Percentiles rank a stretch among this genome's conserved stretches.
These are phyloP conservation scores for Nymphaea thermarum DNA, from an alignment of 164 flowering plant species.

Conservation along the genomic window DNA sequence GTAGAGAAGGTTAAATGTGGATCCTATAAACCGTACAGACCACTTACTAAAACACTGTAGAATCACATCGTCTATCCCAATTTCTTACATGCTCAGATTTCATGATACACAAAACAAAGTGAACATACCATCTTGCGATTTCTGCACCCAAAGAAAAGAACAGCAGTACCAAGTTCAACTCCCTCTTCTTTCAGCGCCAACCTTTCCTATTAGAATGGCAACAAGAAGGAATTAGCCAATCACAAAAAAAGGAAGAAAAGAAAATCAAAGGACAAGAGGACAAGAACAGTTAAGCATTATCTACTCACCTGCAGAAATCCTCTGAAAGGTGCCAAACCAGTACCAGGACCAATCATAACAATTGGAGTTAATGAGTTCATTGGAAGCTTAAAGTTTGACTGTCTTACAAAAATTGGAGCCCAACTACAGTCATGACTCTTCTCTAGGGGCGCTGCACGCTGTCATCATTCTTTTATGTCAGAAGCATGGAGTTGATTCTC, in stretches of 20 bases:
- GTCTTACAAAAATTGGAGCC: constrained; percentile 75
- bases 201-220: constrained; percentile 52
- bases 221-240: neutral
- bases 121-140: constrained; percentile 56
- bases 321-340: constrained; percentile 90
- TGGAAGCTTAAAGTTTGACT: constrained; percentile 75
- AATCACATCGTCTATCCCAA: too few relatives aligned
- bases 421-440: constrained; percentile 47
- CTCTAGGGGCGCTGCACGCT: constrained; percentile 65
- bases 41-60: too few relatives aligned
- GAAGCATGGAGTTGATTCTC: too few relatives aligned
- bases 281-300: constrained; percentile 22
- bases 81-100: too few relatives aligned
- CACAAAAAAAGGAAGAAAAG: neutral
- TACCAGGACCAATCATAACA: constrained; percentile 85
- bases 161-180: constrained; percentile 59
- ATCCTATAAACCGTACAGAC: too few relatives aligned
- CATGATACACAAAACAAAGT: neutral
- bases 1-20: too few relatives aligned
- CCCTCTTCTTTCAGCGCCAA: constrained; percentile 53
- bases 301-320: constrained; percentile 81
- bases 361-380: constrained; percentile 50
- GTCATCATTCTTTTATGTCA: constrained; percentile 1
- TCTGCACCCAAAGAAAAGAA: constrained; percentile 83
- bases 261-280: constrained; percentile 54